A percentile compares a stretch with the other conserved stretches of the same genome.
Conservation (phyloP, 176 grass and related monocot species). For the Chrysopogon serrulatus region DNA sequence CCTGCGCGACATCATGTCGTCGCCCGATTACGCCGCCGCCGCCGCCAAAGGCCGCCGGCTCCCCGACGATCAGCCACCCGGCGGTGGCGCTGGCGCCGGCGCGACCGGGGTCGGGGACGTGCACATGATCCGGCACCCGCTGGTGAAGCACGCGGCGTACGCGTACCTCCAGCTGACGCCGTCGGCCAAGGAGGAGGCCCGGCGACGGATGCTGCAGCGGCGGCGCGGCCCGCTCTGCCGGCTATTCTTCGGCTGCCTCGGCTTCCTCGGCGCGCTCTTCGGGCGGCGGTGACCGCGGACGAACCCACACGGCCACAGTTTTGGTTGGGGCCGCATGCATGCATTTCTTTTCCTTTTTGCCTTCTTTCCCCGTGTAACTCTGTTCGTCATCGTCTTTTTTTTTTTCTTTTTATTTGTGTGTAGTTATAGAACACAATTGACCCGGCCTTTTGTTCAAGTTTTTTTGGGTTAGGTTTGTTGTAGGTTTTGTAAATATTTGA, state of each 20-base stretch:
- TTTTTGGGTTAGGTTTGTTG: background rate
- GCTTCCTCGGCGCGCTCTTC: slow-evolving; percentile 41
- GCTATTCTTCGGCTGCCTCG: slow-evolving; percentile 24
- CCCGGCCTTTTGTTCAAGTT: background rate
- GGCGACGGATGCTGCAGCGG: background rate
- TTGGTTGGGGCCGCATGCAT: background rate
- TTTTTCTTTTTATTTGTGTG: background rate
- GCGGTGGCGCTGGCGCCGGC: background rate
- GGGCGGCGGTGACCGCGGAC: background rate
- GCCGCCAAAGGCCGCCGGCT: background rate
- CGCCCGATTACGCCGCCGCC: slow-evolving; percentile 33
- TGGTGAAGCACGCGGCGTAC: slow-evolving; percentile 79
- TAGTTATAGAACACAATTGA: too few relatives aligned
- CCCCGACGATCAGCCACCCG: slow-evolving; percentile 7
- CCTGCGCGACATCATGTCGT: slow-evolving; percentile 78
- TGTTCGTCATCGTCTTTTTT: too few relatives aligned
- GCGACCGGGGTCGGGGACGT: slow-evolving; percentile 26
- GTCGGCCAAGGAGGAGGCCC: slow-evolving; percentile 18
- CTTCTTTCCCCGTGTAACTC: too few relatives aligned
- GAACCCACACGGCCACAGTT: background rate
- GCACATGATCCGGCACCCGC: slow-evolving; percentile 68
- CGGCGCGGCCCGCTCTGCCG: slow-evolving; percentile 10
- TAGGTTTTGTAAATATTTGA: slow-evolving; percentile 36
- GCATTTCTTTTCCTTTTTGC: background rate
- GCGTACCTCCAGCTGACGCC: slow-evolving; percentile 70